Evolutionary conservation across 2,329 filamentous ascomycete species (phyloP).

Genomic region (Paraphaeosphaeria minitans): DNA sequence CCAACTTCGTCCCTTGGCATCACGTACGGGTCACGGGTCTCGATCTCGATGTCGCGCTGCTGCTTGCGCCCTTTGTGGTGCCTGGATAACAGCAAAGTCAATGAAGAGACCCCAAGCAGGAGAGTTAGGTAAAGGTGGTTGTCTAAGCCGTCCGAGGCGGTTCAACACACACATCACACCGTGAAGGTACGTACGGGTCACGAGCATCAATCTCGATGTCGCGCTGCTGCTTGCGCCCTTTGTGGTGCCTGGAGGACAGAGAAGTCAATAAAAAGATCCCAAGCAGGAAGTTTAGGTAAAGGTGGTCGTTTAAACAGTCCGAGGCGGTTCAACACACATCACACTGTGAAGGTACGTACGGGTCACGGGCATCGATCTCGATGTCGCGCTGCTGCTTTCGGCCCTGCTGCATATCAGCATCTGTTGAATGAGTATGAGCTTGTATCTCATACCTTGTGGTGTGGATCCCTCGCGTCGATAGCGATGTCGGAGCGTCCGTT

Average conservation of each 20-base stretch:
- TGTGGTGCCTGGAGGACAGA: background rate
- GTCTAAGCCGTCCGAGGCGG: too few relatives aligned
- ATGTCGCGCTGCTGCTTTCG: conserved; percentile 6
- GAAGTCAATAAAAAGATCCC: too few relatives aligned
- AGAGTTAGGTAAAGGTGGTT: too few relatives aligned
- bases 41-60: background rate
- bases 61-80: background rate
- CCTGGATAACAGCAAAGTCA: too few relatives aligned
- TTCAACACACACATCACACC: too few relatives aligned
- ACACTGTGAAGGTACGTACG: too few relatives aligned
- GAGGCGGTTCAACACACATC: too few relatives aligned
- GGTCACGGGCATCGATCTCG: conserved; percentile 7
- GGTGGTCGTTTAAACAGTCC: too few relatives aligned
- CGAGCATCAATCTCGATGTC: background rate
- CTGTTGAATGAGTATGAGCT: background rate
- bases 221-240: background rate
- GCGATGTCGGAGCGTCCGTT: conserved; percentile 13
- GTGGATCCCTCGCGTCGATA: conserved; percentile 10
- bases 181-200: background rate
- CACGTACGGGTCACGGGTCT: conserved; percentile 3
- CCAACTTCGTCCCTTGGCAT: too few relatives aligned
- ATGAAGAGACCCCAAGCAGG: too few relatives aligned
- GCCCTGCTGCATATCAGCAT: background rate
- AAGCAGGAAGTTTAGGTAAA: too few relatives aligned
- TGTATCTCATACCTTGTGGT: conserved; percentile 6